Conservation (phyloP, 140 eudicot species). For the Erigeron philadelphicus region DNA sequence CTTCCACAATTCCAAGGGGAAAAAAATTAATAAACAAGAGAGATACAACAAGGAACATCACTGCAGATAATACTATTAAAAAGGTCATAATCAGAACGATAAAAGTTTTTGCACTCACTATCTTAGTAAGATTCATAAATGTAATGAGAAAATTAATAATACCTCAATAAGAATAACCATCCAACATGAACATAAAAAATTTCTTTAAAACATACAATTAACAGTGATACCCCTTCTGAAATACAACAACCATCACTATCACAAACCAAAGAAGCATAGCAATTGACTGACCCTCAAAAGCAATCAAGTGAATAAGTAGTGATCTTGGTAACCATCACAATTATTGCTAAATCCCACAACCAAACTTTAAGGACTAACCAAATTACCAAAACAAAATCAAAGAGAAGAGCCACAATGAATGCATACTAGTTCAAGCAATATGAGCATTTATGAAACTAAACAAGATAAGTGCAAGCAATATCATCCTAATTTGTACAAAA, state of each 20-base stretch:
- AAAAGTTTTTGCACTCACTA: no score
- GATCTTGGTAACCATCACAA: constrained; percentile 2
- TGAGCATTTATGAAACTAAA: not conserved
- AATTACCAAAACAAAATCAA: not conserved
- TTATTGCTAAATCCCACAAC: not conserved
- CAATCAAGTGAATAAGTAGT: not conserved
- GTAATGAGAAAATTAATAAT: no score
- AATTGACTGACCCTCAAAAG: not conserved
- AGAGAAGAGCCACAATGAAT: not conserved
- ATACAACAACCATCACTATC: not conserved
- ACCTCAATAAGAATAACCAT: no score
- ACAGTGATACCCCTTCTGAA: not conserved
- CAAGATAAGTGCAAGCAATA: not conserved
- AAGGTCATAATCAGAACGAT: no score
- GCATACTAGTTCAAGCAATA: not conserved
- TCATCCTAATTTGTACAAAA: not conserved
- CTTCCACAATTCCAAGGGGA: no score
- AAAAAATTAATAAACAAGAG: no score
- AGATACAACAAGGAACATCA: no score
- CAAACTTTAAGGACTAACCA: not conserved
- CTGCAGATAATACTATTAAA: no score
- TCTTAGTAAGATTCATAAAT: no score
- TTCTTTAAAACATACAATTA: not conserved
- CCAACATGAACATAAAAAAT: no score
- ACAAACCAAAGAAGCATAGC: no score